Conservation (phyloP, 2,329 filamentous ascomycete genomes). For the Stemphylium vesicarium region DNA sequence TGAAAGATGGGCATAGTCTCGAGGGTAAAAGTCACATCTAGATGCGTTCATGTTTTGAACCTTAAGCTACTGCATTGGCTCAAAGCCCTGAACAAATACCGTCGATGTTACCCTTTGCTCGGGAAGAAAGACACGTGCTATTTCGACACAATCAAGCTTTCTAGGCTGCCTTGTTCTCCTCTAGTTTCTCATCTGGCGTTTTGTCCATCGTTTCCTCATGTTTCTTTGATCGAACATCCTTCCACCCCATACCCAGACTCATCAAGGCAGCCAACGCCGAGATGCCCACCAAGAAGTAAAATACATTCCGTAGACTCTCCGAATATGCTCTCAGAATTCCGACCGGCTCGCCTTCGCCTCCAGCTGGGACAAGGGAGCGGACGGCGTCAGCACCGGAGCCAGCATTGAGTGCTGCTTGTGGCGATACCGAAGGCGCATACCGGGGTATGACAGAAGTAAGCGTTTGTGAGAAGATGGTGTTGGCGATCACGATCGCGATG, state of each 20-base stretch:
- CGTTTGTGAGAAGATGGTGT: slow-evolving; percentile 35
- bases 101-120: no score
- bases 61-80: no score
- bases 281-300: slow-evolving; percentile 29
- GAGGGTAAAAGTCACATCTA: no score
- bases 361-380: slow-evolving; percentile 20
- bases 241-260: slow-evolving; percentile 34
- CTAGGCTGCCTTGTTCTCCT: no score
- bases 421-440: slow-evolving; percentile 34
- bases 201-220: neutral
- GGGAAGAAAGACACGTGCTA: no score
- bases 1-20: no score
- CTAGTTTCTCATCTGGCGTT: neutral
- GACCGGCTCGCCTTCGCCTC: slow-evolving; percentile 21
- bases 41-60: no score
- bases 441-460: slow-evolving; percentile 18
- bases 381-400: slow-evolving; percentile 34
- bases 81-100: no score
- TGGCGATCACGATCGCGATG: slow-evolving; percentile 38
- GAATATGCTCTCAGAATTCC: slow-evolving; percentile 33
- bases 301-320: slow-evolving; percentile 32
- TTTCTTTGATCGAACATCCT: slow-evolving; percentile 29
- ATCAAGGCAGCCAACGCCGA: slow-evolving; percentile 15
- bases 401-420: slow-evolving; percentile 28
- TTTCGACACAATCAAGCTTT: no score